Conservation (phyloP, 2,329 filamentous ascomycete species). For the Colletotrichum chlorophyti region DNA sequence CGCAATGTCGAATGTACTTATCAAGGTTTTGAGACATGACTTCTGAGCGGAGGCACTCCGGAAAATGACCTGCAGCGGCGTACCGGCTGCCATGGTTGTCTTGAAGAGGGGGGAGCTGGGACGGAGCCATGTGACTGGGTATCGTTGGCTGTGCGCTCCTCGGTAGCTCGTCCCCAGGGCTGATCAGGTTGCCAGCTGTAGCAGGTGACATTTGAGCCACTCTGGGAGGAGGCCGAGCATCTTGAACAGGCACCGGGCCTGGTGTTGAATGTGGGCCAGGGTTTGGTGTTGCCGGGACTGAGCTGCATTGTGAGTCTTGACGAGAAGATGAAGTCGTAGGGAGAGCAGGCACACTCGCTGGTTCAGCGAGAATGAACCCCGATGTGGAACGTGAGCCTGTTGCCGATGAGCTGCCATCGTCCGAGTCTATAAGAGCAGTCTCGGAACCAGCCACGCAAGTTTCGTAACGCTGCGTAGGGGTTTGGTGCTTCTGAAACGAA, state of each 20-base stretch:
- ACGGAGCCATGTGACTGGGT: neutral
- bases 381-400: neutral
- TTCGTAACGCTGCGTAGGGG: neutral
- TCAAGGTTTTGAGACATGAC: slow-evolving; percentile 4
- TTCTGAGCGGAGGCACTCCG: neutral
- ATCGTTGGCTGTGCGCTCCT: neutral
- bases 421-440: neutral
- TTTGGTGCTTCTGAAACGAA: neutral
- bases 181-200: no score
- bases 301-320: neutral
- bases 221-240: no score
- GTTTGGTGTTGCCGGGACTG: neutral
- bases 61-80: neutral
- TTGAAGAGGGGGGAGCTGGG: neutral
- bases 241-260: no score
- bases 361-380: neutral
- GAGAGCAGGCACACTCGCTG: neutral
- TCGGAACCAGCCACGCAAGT: neutral
- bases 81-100: neutral
- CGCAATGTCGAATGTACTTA: neutral
- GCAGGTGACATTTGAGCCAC: no score
- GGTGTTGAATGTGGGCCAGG: neutral
- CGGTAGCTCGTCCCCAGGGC: no score
- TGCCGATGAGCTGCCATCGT: neutral
- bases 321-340: neutral